These are phyloP conservation scores for Geopyxis carbonaria DNA, from an alignment of 495 filamentous ascomycete genomes.

Conservation along the genomic window DNA sequence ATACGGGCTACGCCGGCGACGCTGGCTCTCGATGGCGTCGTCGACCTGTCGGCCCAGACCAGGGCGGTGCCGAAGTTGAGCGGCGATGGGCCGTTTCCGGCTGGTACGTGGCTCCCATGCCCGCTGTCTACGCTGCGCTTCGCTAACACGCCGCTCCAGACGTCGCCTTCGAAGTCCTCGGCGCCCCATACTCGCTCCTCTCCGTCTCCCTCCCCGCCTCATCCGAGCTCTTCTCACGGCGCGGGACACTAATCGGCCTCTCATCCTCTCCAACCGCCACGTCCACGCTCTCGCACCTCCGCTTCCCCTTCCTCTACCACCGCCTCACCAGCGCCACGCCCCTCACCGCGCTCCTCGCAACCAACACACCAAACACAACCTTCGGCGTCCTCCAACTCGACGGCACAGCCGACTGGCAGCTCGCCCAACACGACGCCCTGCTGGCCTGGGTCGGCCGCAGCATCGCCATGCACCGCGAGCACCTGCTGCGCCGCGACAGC, in stretches of 20 bases:
- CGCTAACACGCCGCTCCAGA: background rate
- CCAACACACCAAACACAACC: constrained; percentile 65
- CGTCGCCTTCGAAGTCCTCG: constrained; percentile 75
- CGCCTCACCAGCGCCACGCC: constrained; percentile 57
- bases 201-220: constrained; percentile 84
- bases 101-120: constrained; percentile 33
- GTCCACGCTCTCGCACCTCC: constrained; percentile 76
- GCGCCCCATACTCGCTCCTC: constrained; percentile 75
- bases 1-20: constrained; percentile 22
- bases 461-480: constrained; percentile 50
- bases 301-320: constrained; percentile 91
- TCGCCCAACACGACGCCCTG: constrained; percentile 66
- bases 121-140: background rate
- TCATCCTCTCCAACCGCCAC: constrained; percentile 46
- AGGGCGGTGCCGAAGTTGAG: constrained; percentile 24
- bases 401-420: constrained; percentile 91
- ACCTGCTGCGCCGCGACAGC: constrained; percentile 78
- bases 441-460: constrained; percentile 94
- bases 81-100: constrained; percentile 21
- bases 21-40: constrained; percentile 11
- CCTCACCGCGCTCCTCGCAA: constrained; percentile 68
- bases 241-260: constrained; percentile 76
- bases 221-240: constrained; percentile 76
- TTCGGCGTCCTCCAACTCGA: constrained; percentile 77
- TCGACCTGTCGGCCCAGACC: constrained; percentile 21